Conservation (phyloP, 768 basidiomycete genomes). For the Lyophyllum atratum region DNA sequence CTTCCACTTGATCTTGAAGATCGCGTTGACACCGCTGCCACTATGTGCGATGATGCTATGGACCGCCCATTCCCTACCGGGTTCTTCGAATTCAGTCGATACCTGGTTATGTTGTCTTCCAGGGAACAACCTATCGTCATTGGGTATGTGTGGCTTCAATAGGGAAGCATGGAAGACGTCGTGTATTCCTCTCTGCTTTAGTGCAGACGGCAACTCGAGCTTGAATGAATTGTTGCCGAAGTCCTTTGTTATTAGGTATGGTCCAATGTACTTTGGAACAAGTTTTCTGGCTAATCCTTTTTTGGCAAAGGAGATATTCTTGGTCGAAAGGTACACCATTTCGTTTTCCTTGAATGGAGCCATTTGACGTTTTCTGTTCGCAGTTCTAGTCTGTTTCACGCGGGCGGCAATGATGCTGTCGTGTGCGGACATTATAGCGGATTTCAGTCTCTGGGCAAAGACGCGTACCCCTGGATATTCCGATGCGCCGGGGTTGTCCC, state of each 20-base stretch:
- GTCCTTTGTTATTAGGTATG: background rate
- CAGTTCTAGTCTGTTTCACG: slow-evolving; percentile 20
- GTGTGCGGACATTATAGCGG: slow-evolving; percentile 27
- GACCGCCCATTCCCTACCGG: background rate
- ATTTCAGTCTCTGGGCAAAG: slow-evolving; percentile 22
- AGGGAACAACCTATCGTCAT: slow-evolving; percentile 31
- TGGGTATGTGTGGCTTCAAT: slow-evolving; percentile 22
- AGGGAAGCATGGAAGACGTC: slow-evolving; percentile 32
- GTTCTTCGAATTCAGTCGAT: background rate
- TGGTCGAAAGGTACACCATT: background rate
- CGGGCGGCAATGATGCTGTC: slow-evolving; percentile 28
- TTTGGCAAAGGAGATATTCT: background rate
- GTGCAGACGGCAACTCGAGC: slow-evolving; percentile 20
- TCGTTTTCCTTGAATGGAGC: slow-evolving; percentile 1
- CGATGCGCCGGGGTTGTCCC: slow-evolving; percentile 1
- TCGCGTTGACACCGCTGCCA: background rate
- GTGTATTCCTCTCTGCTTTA: slow-evolving; percentile 14
- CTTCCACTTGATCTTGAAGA: slow-evolving; percentile 3
- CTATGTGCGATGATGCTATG: slow-evolving; percentile 1
- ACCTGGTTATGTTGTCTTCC: background rate
- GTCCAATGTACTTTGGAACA: background rate
- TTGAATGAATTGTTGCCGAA: background rate
- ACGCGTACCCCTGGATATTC: slow-evolving; percentile 23
- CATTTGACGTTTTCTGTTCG: slow-evolving; percentile 13
- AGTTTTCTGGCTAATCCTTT: background rate